Conservation (phyloP, 2,329 filamentous ascomycete genomes). For the Dactylonectria estremocensis region DNA sequence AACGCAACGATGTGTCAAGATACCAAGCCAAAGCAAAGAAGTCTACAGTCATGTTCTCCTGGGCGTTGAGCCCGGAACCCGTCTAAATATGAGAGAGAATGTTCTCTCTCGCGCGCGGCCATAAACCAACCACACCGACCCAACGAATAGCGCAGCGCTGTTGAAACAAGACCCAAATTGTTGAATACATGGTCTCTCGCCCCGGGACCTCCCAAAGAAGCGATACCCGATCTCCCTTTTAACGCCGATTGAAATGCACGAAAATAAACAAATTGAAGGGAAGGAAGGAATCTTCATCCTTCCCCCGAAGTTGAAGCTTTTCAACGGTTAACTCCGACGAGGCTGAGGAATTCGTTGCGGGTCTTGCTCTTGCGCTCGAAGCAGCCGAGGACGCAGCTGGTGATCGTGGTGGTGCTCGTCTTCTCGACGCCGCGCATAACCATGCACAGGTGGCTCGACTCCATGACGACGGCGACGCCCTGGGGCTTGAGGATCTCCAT, state of each 20-base stretch:
- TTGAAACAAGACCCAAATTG: slow-evolving; percentile 47
- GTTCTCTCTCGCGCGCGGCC: slow-evolving; percentile 5
- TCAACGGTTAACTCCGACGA: slow-evolving; percentile 73
- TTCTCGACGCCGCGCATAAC: slow-evolving; percentile 99
- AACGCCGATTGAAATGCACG: slow-evolving; percentile 27
- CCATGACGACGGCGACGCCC: slow-evolving; percentile 97
- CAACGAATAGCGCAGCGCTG: slow-evolving; percentile 23
- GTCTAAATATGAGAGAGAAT: slow-evolving; percentile 38
- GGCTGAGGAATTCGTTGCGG: slow-evolving; percentile 92
- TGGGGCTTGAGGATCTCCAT: slow-evolving; percentile 94
- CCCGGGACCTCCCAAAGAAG: slow-evolving; percentile 30
- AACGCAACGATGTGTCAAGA: not conserved
- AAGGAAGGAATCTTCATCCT: not conserved
- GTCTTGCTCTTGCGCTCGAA: slow-evolving; percentile 96
- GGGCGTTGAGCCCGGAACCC: slow-evolving; percentile 52
- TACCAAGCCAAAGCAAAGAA: slow-evolving; percentile 7
- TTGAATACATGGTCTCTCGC: slow-evolving; percentile 51
- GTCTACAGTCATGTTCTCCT: slow-evolving; percentile 36
- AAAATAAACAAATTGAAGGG: not conserved
- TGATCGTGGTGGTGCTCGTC: slow-evolving; percentile 88
- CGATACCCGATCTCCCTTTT: slow-evolving; percentile 8
- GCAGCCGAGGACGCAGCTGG: slow-evolving; percentile 96
- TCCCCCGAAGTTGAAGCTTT: not conserved
- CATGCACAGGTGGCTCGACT: slow-evolving; percentile 97
- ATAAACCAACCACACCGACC: slow-evolving; percentile 21